Evolutionary conservation across 768 basidiomycete genomes (phyloP), one percentile per base, ranked within the genome.

Genomic region (Mycena olivaceomarginata): DNA sequence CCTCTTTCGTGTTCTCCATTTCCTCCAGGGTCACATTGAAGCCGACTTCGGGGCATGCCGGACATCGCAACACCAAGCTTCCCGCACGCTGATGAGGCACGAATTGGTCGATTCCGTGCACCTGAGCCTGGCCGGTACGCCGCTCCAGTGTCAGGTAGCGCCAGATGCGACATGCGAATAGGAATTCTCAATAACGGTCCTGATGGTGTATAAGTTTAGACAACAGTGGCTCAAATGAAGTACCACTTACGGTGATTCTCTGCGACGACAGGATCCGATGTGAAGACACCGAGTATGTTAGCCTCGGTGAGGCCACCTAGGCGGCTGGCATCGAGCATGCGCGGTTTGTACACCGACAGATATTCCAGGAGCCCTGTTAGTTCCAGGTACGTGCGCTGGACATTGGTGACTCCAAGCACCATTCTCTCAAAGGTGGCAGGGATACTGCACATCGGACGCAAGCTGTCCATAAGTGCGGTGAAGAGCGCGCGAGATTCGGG

Each of bases 331-430:
- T 76, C 74, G 20, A 73, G 64, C 72, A 81, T 74, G 2, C 72
- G 69, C 1, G 53, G 75, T 15, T 79, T 67, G 31, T 67, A 80
- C 20, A 75, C 53, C 16, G 57, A 56, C 22, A 77, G 40, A 45
- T 74, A 82, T 11, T 64, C 39, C 5, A 81, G 72, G 22, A 72
- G 31, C 0, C 70, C 79, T 4, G 40, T 18, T 16, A 77, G 25
- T 53, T 82, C 79, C 8, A 80, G 73, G 22, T 15, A 76, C 43
- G 56, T n/a, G 5, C 74, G 65, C 60, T 82, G 82, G 7, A 80
- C 60, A 45, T 74, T 72, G 10, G 76, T 72, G 1, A 81, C 53
- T 12, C 53, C 46, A 1, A 71, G 16, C 11, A 74, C 41, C 25
- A 51, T 51, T n/a, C 57, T 16, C 9, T 48, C 25, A 43, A n/a